phyloP scores from a whole-genome alignment of 2,329 filamentous ascomycete genomes.

The Aureobasidium pullulans region DNA sequence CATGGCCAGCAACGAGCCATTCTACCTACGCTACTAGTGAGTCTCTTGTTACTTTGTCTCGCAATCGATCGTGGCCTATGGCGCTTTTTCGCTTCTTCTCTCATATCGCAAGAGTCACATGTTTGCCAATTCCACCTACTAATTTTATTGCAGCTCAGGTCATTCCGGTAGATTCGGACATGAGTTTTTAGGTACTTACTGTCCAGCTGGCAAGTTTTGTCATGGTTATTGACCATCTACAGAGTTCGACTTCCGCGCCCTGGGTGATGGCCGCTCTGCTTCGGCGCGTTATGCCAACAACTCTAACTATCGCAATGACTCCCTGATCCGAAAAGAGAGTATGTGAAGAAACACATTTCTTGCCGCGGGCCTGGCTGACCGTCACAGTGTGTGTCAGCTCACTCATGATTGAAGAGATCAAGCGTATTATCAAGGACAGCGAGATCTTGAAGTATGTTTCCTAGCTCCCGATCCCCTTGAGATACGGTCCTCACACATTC shows the following conservation, averaged over 20 bases:
- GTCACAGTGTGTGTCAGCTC: conserved; percentile 86
- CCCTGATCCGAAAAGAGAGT: conserved; percentile 99
- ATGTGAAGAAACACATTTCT: conserved; percentile 30
- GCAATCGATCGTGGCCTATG: neutral
- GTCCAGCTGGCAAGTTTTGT: neutral
- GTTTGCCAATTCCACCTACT: neutral
- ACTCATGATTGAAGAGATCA: conserved; percentile 85
- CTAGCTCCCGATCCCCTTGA: neutral
- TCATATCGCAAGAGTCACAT: neutral
- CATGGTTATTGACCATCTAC: conserved; percentile 18
- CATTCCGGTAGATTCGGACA: conserved; percentile 96
- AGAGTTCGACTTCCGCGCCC: conserved; percentile 95
- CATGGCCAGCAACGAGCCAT: conserved; percentile 71
- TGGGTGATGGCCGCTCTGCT: conserved; percentile 87
- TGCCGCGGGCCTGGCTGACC: conserved; percentile 1
- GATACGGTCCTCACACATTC: neutral
- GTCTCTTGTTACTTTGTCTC: conserved; percentile 34
- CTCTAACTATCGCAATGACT: conserved; percentile 98
- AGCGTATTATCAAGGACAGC: conserved; percentile 91
- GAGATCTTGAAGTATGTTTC: conserved; percentile 86
- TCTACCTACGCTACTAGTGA: conserved; percentile 97
- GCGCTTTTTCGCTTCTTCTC: neutral
- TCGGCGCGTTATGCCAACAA: conserved; percentile 98
- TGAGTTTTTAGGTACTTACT: conserved; percentile 76
- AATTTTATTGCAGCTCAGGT: conserved; percentile 61